A percentile compares a stretch with the other conserved stretches of the same genome.
Evolutionary conservation across 768 basidiomycete genomes (phyloP).

Genomic region (Lactarius vividus): DNA sequence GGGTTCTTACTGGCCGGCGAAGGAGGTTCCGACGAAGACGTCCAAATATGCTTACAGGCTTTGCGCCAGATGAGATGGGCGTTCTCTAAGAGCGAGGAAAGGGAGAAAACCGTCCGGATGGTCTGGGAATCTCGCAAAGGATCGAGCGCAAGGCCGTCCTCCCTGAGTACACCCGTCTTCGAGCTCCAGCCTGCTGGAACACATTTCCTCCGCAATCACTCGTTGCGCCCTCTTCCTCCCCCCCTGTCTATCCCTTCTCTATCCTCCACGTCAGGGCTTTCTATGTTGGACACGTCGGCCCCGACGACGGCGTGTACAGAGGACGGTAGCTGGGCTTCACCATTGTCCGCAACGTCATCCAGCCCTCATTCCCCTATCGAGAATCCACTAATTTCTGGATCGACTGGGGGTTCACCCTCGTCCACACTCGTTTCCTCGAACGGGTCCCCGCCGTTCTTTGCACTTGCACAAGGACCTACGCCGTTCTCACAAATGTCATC

Average conservation of each 20-base stretch:
- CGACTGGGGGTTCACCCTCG: conserved; percentile 23
- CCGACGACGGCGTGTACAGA: conserved; percentile 26
- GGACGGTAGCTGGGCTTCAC: conserved; percentile 27
- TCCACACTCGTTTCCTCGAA: conserved; percentile 21
- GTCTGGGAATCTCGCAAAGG: conserved; percentile 41
- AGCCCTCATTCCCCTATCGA: conserved; percentile 24
- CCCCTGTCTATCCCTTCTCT: conserved; percentile 25
- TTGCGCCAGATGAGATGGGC: conserved; percentile 83
- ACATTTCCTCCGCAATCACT: conserved; percentile 19
- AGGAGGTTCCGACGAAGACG: conserved; percentile 50
- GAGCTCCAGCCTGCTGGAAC: conserved; percentile 17
- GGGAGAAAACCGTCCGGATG: conserved; percentile 55
- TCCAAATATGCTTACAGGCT: conserved; percentile 61
- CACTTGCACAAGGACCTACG: conserved; percentile 22
- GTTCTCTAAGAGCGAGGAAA: conserved; percentile 70
- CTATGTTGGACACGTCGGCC: conserved; percentile 18
- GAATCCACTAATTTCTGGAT: conserved; percentile 8
- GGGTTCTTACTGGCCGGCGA: conserved; percentile 68
- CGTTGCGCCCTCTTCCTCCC: conserved; percentile 27
- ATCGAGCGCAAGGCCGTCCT: conserved; percentile 14
- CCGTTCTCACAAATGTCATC: conserved; percentile 22
- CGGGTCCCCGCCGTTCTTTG: conserved; percentile 24
- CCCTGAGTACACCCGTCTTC: conserved; percentile 14
- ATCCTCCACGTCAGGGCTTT: conserved; percentile 9
- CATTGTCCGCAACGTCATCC: conserved; percentile 25